Evolutionary conservation across 371 early-diverging fungal species (phyloP), one percentile per base, ranked within the genome.

Genomic region (Mucor irregularis): DNA sequence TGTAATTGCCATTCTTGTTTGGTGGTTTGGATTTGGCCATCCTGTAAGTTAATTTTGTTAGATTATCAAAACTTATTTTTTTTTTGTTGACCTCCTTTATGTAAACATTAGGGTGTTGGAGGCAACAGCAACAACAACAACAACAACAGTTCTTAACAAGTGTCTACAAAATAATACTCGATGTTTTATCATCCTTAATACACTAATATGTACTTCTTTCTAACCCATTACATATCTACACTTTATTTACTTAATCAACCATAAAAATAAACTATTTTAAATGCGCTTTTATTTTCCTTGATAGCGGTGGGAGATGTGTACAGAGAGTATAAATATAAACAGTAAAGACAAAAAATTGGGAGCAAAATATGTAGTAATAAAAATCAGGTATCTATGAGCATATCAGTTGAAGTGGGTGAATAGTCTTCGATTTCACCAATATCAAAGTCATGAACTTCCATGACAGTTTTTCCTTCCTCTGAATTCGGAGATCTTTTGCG

Each of bases 401-500:
- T 66, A 28, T 56, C 53, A 38, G 52, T 28, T 19, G 54, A 50
- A 26, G 24, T 46, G 21, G 59, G 43, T 7, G 55, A 33, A 21
- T 63, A 59, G 9, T 71, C 68, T 38, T 64, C 63, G 11, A 50
- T 44, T 35, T 59, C 60, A n/a, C 52, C 57, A 17, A 68, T 40
- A 46, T 79, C 74, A 56, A 79, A 79, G 58, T 79, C 71, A 61
- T 80, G 80, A 8, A 80, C 58, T 52, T 80, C 80, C 80, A 80
- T 76, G 1, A 76, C 76, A 3, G 76, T 80, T 22, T 67, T 65
- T 21, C 63, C 70, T 30, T 62, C 72, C 1, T 74, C 72, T 8
- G 68, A 68, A 51, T 70, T 66, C 8, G 53, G 31, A 3, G 62
- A 49, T 35, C 61, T 50, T 44, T 53, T 62, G 24, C 76, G 69